These are phyloP conservation scores for Pseudocercospora cruenta DNA, from an alignment of 2,329 filamentous ascomycete species.

Conservation along the genomic window DNA sequence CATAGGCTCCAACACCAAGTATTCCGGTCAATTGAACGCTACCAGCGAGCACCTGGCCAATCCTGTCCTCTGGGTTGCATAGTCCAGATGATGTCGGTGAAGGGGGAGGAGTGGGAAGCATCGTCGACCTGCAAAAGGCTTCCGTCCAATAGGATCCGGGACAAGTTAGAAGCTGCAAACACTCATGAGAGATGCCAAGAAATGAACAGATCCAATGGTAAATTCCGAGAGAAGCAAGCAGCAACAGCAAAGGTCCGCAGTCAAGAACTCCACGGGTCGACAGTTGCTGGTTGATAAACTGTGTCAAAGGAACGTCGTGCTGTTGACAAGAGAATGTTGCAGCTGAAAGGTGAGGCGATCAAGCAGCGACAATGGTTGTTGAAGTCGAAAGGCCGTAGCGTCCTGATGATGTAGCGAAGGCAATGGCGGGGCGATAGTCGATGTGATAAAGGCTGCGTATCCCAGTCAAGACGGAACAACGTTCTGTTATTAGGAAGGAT, in stretches of 20 bases:
- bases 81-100: constrained; percentile 47
- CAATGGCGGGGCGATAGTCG: constrained; percentile 31
- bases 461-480: constrained; percentile 23
- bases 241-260: background rate
- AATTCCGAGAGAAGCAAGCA: constrained; percentile 7
- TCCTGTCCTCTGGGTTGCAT: constrained; percentile 72
- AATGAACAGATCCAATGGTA: constrained; percentile 17
- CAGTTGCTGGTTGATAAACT: constrained; percentile 5
- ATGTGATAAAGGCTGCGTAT: constrained; percentile 26
- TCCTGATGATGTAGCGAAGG: constrained; percentile 28
- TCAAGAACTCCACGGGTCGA: background rate
- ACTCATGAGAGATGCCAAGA: constrained; percentile 25
- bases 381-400: constrained; percentile 16
- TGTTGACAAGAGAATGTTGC: constrained; percentile 16
- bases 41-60: constrained; percentile 82
- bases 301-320: constrained; percentile 2
- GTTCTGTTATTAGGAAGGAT: constrained; percentile 27
- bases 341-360: constrained; percentile 23
- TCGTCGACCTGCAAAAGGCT: constrained; percentile 30
- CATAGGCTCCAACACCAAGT: constrained; percentile 91
- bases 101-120: constrained; percentile 56
- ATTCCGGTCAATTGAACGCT: constrained; percentile 82
- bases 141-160: constrained; percentile 16
- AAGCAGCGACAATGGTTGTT: constrained; percentile 15
- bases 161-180: constrained; percentile 20